Evolutionary conservation across 164 flowering plant species (phyloP), one percentile per base, ranked within the genome.

Genomic region (Buxus sempervirens): DNA sequence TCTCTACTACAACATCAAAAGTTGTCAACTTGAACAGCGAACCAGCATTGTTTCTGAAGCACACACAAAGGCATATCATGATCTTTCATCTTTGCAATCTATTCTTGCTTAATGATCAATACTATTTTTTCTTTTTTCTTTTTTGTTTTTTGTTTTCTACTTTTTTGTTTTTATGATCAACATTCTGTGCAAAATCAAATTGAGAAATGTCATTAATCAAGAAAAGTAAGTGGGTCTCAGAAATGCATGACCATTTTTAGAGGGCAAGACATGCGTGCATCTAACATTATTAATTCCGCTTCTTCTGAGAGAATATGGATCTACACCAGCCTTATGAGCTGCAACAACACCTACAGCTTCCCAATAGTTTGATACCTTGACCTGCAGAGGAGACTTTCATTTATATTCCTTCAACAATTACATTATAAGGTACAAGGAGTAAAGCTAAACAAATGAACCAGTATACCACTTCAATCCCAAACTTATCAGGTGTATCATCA

Each of bases 311-410:
- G 97, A 85, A 51, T 72, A 55, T 54, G 92, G 97, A 64, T 90
- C 82, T 55, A 90, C 66, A 69, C 97, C 97, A 18, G 96, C 90
- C 71, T 90, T 92, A 66, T 90, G 97, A 77, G 90, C 91, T 65
- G 93, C 91, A 74, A 88, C 71, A 57, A 89, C 85, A 28, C 97
- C 96, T 28, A 88, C 78, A 9, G 86, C 93, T 81, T 90, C 93
- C 96, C 97, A 91, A 63, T 90, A 91, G 66, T 91, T 91, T 62
- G 88, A 75, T 42, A 86, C 97, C 70, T 72, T 82, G 5, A 91
- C 82, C 94, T 91, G 88, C 68, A 79, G 38, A 28, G 70, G 56
- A 67, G 25, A 66, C 54, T 27, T 41, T 26, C 27, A 22, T 26
- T 56, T 72, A 58, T 60, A 27, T 49, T 36, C 41, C n/a, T 61